Base-by-base conservation (phyloP, 139 green algal species). In the Tetraselmis chui region DNA sequence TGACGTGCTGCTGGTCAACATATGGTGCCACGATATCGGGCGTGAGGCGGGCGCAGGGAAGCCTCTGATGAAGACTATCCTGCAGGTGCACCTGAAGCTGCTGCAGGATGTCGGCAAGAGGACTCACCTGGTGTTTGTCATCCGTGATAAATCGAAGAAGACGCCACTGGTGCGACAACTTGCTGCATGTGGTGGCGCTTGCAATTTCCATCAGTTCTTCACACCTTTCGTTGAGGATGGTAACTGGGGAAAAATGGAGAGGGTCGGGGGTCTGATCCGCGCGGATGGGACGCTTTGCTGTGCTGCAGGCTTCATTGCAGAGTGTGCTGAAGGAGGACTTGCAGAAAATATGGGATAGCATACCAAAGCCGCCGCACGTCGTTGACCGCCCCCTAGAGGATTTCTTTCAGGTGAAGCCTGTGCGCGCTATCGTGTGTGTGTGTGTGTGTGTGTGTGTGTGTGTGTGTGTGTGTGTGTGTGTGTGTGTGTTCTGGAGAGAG, bases 11-110 rank as follows among this genome's bases (percentile, higher is more conserved):
- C 84, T 99, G 74, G 91, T 99, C 76, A 99, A 99, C 89, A 95
- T 99, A 80, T 99, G 94, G 93, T 96, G 93, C 83, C 95, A 98
- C 86, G 97, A 99, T 87, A 94, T 99, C 79, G 97, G 97, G 0
- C 86, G 97, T n/a, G 97, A 98, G 86, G 87, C 95, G 30, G 97
- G 94, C 2, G 89, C 93, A 1, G 97, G 97, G 78, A 99, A 99
- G 89, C 97, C 97, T 0, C 90, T 99, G 32, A 89, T 99, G 58
- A 98, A 96, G 83, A 99, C 96, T 2, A 96, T 99, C 59, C 96
- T 99, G 76, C 95, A 98, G 90, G 96, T 99, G 31, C 98, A 99
- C 89, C 84, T 99, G 67, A 98, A 98, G 91, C 90, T 99, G 24
- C 98, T 99, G 87, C 86, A 91, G 22, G 91, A 93, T 1, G 91